Percentiles rank a stretch among this genome's conserved stretches.
phyloP scores from a whole-genome alignment of 768 basidiomycete genomes.

The Suillus spraguei region DNA sequence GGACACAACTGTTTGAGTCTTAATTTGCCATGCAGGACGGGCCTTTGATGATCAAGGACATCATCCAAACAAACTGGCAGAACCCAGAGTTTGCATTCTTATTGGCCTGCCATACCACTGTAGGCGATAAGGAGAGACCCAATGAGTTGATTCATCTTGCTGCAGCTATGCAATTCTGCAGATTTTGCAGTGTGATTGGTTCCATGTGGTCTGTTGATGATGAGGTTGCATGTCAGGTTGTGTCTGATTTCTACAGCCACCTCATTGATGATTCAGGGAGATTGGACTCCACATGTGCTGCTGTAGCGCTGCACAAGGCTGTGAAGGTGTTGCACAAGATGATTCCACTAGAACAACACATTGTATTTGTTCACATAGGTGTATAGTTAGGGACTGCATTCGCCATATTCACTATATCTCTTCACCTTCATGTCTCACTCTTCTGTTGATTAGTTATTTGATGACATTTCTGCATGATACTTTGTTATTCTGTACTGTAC shows the following conservation, averaged over 20 bases:
- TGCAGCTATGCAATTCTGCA: constrained; percentile 25
- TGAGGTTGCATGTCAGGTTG: neutral
- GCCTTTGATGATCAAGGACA: constrained; percentile 11
- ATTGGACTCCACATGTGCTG: constrained; percentile 10
- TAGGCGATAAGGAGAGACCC: constrained; percentile 15
- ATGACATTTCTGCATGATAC: no score
- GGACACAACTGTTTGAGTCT: constrained; percentile 18
- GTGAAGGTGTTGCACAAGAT: neutral
- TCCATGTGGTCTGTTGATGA: constrained; percentile 24
- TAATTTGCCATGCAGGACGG: no score
- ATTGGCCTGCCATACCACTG: constrained; percentile 27
- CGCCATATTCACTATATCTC: neutral
- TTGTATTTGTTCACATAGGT: constrained; percentile 13
- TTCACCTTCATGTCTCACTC: no score
- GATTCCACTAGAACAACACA: constrained; percentile 9
- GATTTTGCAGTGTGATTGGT: constrained; percentile 25
- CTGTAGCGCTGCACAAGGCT: constrained; percentile 8
- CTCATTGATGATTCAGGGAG: neutral
- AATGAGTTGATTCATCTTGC: constrained; percentile 27
- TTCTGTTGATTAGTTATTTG: no score
- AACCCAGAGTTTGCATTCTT: constrained; percentile 23
- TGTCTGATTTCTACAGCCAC: constrained; percentile 6
- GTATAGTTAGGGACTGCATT: neutral
- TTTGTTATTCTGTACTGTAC: no score
- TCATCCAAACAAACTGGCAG: constrained; percentile 13